phyloP scores from a whole-genome alignment of 164 flowering plant species.

The Umbellularia californica region DNA sequence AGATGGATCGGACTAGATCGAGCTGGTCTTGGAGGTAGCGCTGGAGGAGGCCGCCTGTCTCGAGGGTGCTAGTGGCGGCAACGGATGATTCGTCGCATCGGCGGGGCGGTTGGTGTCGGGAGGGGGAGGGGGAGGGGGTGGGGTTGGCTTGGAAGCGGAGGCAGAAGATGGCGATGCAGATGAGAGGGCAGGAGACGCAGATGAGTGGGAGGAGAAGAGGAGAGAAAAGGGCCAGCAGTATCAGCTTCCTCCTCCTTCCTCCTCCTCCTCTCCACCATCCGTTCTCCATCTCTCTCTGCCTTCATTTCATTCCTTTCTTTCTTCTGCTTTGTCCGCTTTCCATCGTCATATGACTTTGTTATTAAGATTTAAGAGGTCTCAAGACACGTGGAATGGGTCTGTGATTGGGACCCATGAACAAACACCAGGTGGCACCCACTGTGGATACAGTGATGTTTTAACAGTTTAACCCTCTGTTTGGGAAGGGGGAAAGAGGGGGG shows the following conservation, averaged over 20 bases:
- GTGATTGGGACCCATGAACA: too few species aligned
- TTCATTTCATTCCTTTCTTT: too few species aligned
- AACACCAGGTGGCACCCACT: too few species aligned
- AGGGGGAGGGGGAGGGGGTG: background rate
- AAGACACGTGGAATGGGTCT: too few species aligned
- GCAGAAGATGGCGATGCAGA: conserved; percentile 2
- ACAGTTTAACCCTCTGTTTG: too few species aligned
- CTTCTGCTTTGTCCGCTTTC: background rate
- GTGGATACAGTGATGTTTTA: too few species aligned
- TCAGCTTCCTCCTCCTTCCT: background rate
- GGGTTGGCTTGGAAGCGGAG: background rate
- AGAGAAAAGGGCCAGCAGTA: background rate
- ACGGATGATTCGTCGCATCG: background rate
- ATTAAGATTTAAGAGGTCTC: too few species aligned
- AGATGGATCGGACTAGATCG: background rate
- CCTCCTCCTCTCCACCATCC: background rate
- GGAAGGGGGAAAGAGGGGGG: too few species aligned
- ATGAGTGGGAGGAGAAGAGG: conserved; percentile 1
- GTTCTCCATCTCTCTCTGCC: background rate
- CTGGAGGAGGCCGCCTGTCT: background rate
- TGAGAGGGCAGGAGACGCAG: conserved; percentile 1
- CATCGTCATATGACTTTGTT: background rate
- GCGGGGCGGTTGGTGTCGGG: background rate
- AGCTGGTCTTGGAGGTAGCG: conserved; percentile 6
- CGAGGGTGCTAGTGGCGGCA: background rate